Evolutionary conservation across 768 basidiomycete genomes (phyloP).

Genomic region (Leccinum aurantiacum): DNA sequence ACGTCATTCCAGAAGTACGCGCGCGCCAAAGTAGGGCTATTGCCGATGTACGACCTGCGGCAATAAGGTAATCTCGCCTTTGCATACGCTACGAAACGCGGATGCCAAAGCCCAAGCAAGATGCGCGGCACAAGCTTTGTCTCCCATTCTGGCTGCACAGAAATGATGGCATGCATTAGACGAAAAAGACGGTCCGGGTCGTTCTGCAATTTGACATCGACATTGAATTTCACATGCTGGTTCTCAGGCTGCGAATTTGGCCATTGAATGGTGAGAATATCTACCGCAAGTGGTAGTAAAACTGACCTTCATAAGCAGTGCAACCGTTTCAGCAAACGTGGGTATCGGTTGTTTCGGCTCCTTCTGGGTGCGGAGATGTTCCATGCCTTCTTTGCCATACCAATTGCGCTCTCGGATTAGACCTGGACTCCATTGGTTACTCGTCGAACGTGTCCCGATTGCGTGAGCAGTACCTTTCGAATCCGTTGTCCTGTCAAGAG

Average conservation of each 20-base stretch:
- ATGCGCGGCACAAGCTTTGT: constrained; percentile 75
- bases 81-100: constrained; percentile 80
- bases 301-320: constrained; percentile 72
- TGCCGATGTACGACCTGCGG: constrained; percentile 82
- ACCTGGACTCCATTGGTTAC: constrained; percentile 40
- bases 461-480: constrained; percentile 48
- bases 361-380: constrained; percentile 78
- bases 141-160: constrained; percentile 68
- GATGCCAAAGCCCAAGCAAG: constrained; percentile 87
- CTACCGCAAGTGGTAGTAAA: constrained; percentile 5
- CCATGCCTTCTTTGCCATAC: constrained; percentile 68
- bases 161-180: constrained; percentile 71
- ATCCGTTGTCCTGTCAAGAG: constrained; percentile 80
- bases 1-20: constrained; percentile 89
- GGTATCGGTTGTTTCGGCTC: constrained; percentile 85
- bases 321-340: constrained; percentile 83
- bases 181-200: constrained; percentile 82
- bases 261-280: constrained; percentile 5
- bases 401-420: constrained; percentile 70
- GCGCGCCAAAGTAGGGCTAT: constrained; percentile 66
- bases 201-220: constrained; percentile 94
- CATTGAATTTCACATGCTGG: constrained; percentile 73
- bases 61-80: constrained; percentile 77
- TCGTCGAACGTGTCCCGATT: constrained; percentile 27
- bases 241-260: constrained; percentile 60